Percentiles rank a stretch among this genome's conserved stretches.
Evolutionary conservation across 2,329 filamentous ascomycete genomes (phyloP).

Genomic region (Kalaharituber pfeilii): DNA sequence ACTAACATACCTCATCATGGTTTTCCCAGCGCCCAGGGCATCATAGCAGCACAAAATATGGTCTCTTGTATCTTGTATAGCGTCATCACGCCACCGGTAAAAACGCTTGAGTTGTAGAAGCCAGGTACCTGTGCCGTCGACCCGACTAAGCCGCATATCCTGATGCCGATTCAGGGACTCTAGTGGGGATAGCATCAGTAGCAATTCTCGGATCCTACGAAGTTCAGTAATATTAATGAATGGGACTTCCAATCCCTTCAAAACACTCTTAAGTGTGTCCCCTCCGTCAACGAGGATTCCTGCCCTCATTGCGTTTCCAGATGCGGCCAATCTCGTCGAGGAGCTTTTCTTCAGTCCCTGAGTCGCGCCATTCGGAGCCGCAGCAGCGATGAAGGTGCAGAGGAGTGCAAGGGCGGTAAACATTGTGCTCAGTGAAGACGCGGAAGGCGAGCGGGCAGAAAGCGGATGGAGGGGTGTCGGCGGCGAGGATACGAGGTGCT

Average conservation of each 20-base stretch:
- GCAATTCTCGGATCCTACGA: no score
- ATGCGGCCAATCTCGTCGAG: constrained; percentile 76
- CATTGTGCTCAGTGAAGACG: constrained; percentile 94
- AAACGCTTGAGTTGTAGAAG: no score
- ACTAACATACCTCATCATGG: no score
- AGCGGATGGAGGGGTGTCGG: constrained; percentile 71
- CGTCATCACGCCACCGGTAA: no score
- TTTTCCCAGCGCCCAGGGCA: no score
- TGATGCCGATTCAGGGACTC: no score
- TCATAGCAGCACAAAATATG: no score
- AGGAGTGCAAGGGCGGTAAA: constrained; percentile 71
- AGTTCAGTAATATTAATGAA: no score
- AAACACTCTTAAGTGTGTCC: constrained; percentile 58
- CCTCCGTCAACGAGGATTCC: constrained; percentile 80
- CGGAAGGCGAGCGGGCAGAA: constrained; percentile 82
- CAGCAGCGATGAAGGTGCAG: constrained; percentile 82
- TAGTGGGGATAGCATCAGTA: no score
- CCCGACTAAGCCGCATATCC: no score
- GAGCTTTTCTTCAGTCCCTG: constrained; percentile 78
- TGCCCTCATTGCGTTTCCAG: constrained; percentile 68
- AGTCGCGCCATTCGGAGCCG: constrained; percentile 89
- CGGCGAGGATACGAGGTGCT: constrained; percentile 50
- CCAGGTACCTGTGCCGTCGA: no score
- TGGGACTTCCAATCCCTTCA: constrained; percentile 61
- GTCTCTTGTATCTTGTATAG: no score